Base-by-base conservation (phyloP, 148 eudicot genomes). In the Rhododendron kiyosumense region DNA sequence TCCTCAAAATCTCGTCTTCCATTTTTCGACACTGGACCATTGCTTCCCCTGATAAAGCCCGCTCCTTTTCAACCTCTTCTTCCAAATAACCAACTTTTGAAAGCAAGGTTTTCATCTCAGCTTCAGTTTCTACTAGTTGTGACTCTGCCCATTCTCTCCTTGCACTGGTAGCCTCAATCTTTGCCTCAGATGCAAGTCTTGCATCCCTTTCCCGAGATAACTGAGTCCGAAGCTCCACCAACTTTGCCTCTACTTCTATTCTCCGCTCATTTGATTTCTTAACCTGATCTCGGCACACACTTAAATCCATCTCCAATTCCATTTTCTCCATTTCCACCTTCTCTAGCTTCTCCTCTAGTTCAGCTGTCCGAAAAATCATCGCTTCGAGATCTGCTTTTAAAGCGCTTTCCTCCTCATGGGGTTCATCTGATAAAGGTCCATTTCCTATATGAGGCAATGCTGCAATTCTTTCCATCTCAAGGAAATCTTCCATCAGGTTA, bases 401-500 rank as follows among this genome's bases (percentile, higher is more conserved):
- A 30, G 71, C 83, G 59, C 82, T 88, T 51, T 88, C 90, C 38
- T n/a, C 88, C 51, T 84, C 85, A 52, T 69, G 85, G 67, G n/a
- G 28, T 86, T 26, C 34, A 67, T 67, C 30, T 67, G 74, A 67
- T 67, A 67, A 26, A 67, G 74, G 74, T 83, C 78, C 87, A 48
- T 67, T 92, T 76, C 80, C 79, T 7, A 57, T 78, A 79, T 91
- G 93, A 51, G 96, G 93, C 81, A 93, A 76, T 9, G 95, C 92
- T 87, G 92, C 99, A 88, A 95, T 91, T 73, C 88, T 88, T 87
- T 96, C 99, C 98, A 96, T 96, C 86, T 96, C 99, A 63, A 95
- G 93, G 85, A 96, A 96, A 89, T 96, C 99, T 86, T 96, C 99
- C 99, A 96, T 96, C 28, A 96, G 90, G 85, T 93, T 91, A 75